phyloP scores from a whole-genome alignment of 148 eudicot genomes.

The Rhododendron griersonianum region DNA sequence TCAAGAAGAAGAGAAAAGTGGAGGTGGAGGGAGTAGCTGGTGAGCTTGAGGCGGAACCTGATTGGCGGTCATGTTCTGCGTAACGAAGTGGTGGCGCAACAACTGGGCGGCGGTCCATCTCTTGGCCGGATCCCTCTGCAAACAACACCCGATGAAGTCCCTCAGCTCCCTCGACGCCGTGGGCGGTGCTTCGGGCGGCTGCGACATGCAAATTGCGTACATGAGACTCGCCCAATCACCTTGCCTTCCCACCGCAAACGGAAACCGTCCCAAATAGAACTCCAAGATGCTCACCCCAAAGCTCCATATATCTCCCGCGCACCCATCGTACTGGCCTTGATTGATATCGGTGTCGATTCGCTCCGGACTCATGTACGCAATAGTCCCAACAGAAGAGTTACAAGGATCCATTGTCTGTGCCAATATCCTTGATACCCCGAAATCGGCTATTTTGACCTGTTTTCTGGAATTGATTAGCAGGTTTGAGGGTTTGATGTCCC shows the following conservation, averaged over 20 bases:
- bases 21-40: constrained; percentile 60
- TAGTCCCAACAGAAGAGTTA: constrained; percentile 28
- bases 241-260: constrained; percentile 17
- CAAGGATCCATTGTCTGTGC: constrained; percentile 22
- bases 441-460: constrained; percentile 30
- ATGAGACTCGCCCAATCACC: constrained; percentile 34
- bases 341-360: constrained; percentile 25
- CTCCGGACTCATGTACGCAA: constrained; percentile 40
- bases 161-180: constrained; percentile 42
- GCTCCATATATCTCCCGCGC: constrained; percentile 36
- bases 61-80: constrained; percentile 16
- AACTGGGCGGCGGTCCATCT: constrained; percentile 56
- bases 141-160: constrained; percentile 62
- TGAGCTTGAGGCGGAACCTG: constrained; percentile 34
- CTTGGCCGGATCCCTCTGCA: constrained; percentile 67
- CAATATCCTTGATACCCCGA: constrained; percentile 20
- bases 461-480: constrained; percentile 17
- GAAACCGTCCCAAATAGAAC: constrained; percentile 25
- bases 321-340: constrained; percentile 24
- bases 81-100: constrained; percentile 53
- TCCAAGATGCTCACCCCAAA: constrained; percentile 32
- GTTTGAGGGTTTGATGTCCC: constrained; percentile 33
- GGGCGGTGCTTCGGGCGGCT: constrained; percentile 22
- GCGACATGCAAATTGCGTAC: constrained; percentile 29
- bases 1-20: constrained; percentile 26